These are phyloP conservation scores for Leccinum subrobustum DNA, from an alignment of 1,284 basidiomycete species.

Conservation along the genomic window DNA sequence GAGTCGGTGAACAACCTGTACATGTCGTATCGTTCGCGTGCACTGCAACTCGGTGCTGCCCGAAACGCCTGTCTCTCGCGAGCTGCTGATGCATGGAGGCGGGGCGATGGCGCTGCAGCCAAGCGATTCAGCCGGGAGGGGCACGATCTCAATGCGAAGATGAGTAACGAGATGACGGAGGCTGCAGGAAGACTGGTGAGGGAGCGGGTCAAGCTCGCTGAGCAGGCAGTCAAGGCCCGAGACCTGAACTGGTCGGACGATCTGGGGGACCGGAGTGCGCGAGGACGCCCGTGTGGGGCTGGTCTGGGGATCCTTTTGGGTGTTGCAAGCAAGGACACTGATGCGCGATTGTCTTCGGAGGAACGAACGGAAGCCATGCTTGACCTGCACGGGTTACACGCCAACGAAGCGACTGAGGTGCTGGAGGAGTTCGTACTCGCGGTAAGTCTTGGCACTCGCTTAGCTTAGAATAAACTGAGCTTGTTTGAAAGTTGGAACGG, in stretches of 20 bases:
- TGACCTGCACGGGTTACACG: constrained; percentile 87
- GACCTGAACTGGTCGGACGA: constrained; percentile 83
- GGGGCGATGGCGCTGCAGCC: constrained; percentile 92
- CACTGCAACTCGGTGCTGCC: constrained; percentile 88
- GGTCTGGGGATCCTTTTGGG: constrained; percentile 85
- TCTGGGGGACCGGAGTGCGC: constrained; percentile 68
- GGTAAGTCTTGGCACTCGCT: constrained; percentile 46
- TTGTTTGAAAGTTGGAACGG: constrained; percentile 63
- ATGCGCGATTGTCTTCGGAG: constrained; percentile 63
- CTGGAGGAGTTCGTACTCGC: constrained; percentile 87
- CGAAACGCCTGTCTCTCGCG: constrained; percentile 93
- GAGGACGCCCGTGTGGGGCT: constrained; percentile 79
- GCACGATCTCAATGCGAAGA: constrained; percentile 88
- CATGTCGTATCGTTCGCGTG: constrained; percentile 82
- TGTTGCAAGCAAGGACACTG: constrained; percentile 63
- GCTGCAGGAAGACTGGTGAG: constrained; percentile 80
- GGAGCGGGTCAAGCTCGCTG: constrained; percentile 74
- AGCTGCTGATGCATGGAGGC: constrained; percentile 92
- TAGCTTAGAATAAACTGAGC: constrained; percentile 8
- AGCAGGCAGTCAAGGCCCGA: constrained; percentile 70
- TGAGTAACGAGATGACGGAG: constrained; percentile 79
- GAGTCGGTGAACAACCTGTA: constrained; percentile 79
- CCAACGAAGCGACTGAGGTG: constrained; percentile 89
- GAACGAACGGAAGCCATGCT: constrained; percentile 81
- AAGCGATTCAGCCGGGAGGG: constrained; percentile 93